These are phyloP conservation scores for Yarrowia sp. DNA, from an alignment of 805 yeast species.

Conservation along the genomic window DNA sequence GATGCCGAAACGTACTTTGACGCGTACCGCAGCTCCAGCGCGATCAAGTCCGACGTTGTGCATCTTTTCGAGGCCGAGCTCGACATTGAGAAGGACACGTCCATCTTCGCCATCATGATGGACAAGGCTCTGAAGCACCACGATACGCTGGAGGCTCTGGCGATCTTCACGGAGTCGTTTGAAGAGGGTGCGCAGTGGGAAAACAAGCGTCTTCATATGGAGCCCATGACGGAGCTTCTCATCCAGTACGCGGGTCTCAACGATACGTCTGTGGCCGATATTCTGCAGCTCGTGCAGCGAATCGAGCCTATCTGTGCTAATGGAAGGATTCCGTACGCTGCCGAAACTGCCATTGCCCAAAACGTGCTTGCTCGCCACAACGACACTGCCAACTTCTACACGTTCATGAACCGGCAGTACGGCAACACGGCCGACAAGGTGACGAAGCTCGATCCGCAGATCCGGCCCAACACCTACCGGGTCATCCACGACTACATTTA, in stretches of 20 bases:
- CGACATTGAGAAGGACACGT: conserved; percentile 41
- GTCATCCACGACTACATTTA: conserved; percentile 49
- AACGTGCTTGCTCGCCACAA: conserved; percentile 37
- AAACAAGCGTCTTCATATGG: conserved; percentile 31
- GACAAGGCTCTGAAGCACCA: conserved; percentile 37
- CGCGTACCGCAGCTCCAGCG: conserved; percentile 34
- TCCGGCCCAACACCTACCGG: conserved; percentile 33
- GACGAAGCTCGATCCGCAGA: neutral
- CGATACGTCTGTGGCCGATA: conserved; percentile 7
- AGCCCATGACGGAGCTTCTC: conserved; percentile 23
- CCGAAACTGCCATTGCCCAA: conserved; percentile 39
- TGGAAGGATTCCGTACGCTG: conserved; percentile 39
- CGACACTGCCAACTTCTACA: conserved; percentile 44
- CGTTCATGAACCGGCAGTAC: conserved; percentile 43
- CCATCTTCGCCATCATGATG: conserved; percentile 42
- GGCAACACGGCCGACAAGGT: conserved; percentile 34
- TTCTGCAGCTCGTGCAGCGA: conserved; percentile 35
- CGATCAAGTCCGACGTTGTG: conserved; percentile 29
- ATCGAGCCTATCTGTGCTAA: conserved; percentile 35
- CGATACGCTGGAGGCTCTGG: conserved; percentile 39
- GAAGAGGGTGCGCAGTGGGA: conserved; percentile 48
- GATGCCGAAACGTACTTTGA: conserved; percentile 35
- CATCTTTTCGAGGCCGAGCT: conserved; percentile 39
- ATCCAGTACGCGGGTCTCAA: neutral
- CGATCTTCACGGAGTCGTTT: conserved; percentile 41